A percentile compares a stretch with the other conserved stretches of the same genome.
phyloP scores from a whole-genome alignment of 495 filamentous ascomycete genomes.

The Neurospora sp. region DNA sequence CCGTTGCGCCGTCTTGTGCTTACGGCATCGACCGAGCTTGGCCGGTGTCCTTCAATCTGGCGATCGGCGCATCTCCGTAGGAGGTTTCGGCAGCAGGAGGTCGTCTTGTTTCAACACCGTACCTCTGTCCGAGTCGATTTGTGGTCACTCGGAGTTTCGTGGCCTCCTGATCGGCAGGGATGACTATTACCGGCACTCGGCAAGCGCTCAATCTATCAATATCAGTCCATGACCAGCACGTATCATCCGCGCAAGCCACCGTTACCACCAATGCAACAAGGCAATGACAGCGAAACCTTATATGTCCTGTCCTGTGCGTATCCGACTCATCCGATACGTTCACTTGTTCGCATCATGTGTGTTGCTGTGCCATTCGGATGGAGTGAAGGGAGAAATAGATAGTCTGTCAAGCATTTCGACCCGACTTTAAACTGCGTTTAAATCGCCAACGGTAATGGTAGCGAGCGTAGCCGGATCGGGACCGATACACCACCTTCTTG shows the following conservation, averaged over 20 bases:
- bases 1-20: not conserved
- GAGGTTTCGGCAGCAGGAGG: not conserved
- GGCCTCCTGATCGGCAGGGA: not conserved
- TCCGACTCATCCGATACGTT: not conserved
- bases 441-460: not conserved
- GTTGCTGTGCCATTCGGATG: not conserved
- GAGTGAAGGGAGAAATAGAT: not conserved
- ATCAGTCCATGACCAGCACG: not conserved
- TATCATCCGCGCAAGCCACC: not conserved
- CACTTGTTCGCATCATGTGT: not conserved
- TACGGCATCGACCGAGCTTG: not conserved
- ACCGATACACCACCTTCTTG: not conserved
- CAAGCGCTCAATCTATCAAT: not conserved
- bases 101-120: not conserved
- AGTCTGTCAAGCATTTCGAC: not conserved
- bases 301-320: not conserved
- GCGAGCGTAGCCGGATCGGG: not conserved
- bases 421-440: not conserved
- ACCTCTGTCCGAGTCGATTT: not conserved
- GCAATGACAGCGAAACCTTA: not conserved
- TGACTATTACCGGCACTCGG: not conserved
- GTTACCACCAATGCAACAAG: not conserved
- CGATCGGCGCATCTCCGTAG: not conserved
- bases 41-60: not conserved
- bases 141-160: not conserved